Percentiles rank a stretch among this genome's conserved stretches.
Conservation (phyloP, 768 basidiomycete genomes). For the Pleurotus eryngii region DNA sequence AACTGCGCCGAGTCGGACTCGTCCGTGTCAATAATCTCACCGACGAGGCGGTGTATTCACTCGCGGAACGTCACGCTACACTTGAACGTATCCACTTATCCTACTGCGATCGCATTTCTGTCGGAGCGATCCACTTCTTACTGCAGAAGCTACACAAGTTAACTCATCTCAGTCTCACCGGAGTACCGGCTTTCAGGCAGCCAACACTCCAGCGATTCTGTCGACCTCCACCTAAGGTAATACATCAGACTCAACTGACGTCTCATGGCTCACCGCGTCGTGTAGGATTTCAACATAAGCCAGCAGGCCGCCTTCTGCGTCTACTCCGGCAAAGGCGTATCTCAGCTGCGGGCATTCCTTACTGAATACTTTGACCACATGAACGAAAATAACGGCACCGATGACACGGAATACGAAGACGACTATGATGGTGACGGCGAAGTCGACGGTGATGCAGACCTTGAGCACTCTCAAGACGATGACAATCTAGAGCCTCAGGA, state of each 20-base stretch:
- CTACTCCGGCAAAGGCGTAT: conserved; percentile 89
- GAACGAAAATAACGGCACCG: conserved; percentile 61
- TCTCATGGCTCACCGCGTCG: conserved; percentile 8
- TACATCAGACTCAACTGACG: conserved; percentile 20
- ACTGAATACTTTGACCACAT: conserved; percentile 74
- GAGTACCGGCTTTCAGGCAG: conserved; percentile 87
- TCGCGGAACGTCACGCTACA: conserved; percentile 81
- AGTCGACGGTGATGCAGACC: conserved; percentile 37
- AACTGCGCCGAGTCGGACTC: conserved; percentile 91
- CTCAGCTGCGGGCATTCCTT: conserved; percentile 76
- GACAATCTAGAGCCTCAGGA: conserved; percentile 7
- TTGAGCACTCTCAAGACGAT: conserved; percentile 21
- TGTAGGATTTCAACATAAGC: conserved; percentile 84
- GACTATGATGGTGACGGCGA: conserved; percentile 53
- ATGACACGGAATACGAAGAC: conserved; percentile 67
- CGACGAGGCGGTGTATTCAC: conserved; percentile 87
- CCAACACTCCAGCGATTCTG: conserved; percentile 87
- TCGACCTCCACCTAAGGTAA: conserved; percentile 79
- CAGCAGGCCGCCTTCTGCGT: conserved; percentile 94
- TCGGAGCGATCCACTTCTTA: conserved; percentile 87
- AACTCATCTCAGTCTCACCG: conserved; percentile 95
- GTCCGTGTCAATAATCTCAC: conserved; percentile 92
- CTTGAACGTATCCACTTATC: conserved; percentile 96
- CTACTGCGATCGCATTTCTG: conserved; percentile 93
- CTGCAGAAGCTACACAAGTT: conserved; percentile 86